A percentile compares a stretch with the other conserved stretches of the same genome.
Conservation (phyloP, 495 filamentous ascomycete species). For the Penicilliopsis zonata region DNA sequence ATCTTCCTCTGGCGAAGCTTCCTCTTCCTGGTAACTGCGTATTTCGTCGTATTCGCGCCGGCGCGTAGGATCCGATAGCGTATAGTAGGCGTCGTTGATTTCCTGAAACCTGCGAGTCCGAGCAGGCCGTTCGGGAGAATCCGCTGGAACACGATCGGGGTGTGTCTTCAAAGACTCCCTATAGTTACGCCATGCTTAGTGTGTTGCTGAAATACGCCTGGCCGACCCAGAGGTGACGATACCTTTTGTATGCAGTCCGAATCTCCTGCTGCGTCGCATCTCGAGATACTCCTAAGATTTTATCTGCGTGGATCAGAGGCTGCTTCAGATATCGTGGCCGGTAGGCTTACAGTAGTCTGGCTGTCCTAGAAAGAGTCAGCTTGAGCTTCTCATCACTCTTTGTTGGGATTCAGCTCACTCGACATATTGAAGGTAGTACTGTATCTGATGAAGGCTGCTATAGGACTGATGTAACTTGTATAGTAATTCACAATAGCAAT, state of each 20-base stretch:
- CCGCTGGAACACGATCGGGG: slow-evolving; percentile 77
- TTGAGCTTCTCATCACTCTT: too few species aligned
- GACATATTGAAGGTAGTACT: slow-evolving; percentile 12
- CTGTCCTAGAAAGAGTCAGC: too few species aligned
- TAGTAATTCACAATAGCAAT: too few species aligned
- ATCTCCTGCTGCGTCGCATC: slow-evolving; percentile 74
- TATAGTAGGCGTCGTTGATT: slow-evolving; percentile 97
- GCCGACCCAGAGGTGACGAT: slow-evolving; percentile 3
- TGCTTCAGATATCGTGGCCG: not conserved
- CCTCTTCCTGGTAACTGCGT: slow-evolving; percentile 39
- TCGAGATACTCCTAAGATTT: slow-evolving; percentile 60
- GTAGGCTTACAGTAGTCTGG: slow-evolving; percentile 20
- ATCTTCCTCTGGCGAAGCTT: slow-evolving; percentile 47
- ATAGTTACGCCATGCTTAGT: slow-evolving; percentile 3
- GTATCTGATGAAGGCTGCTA: too few species aligned
- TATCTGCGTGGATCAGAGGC: slow-evolving; percentile 22
- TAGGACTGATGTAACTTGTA: too few species aligned
- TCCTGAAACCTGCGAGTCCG: slow-evolving; percentile 89
- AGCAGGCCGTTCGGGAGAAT: slow-evolving; percentile 70
- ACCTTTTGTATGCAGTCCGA: slow-evolving; percentile 92
- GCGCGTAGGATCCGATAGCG: slow-evolving; percentile 66
- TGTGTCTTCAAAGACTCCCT: slow-evolving; percentile 91
- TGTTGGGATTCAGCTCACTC: too few species aligned
- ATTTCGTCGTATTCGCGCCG: slow-evolving; percentile 83
- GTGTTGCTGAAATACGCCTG: not conserved